Evolutionary conservation across 1,284 basidiomycete genomes (phyloP).

Genomic region (Afroboletus lepidellus): DNA sequence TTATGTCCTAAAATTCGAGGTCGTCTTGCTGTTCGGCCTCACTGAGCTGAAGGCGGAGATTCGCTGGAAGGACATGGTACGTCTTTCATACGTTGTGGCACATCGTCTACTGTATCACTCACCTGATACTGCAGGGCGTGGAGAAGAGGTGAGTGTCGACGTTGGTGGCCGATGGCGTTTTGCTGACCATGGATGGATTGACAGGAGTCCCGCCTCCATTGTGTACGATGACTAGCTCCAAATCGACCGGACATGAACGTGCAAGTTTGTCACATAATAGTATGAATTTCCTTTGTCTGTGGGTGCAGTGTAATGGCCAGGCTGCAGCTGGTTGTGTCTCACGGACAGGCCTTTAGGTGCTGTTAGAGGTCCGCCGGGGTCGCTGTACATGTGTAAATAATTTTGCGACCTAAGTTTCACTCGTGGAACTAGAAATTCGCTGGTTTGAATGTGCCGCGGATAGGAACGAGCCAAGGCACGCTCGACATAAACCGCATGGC

Average conservation of each 20-base stretch:
- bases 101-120: neutral
- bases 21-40: conserved; percentile 18
- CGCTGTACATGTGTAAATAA: too few relatives aligned
- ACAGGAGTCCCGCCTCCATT: conserved; percentile 38
- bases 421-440: too few relatives aligned
- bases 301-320: too few relatives aligned
- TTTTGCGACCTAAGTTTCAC: too few relatives aligned
- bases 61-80: conserved; percentile 16
- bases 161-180: neutral
- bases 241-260: too few relatives aligned
- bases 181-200: neutral
- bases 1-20: conserved; percentile 5
- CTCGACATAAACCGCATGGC: neutral
- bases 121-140: conserved; percentile 19
- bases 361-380: too few relatives aligned
- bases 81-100: neutral
- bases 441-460: too few relatives aligned
- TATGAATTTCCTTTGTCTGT: too few relatives aligned
- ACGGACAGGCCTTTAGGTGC: too few relatives aligned
- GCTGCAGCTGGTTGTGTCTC: too few relatives aligned
- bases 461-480: too few relatives aligned
- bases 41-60: conserved; percentile 19
- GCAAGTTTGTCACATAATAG: too few relatives aligned
- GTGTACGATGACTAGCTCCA: conserved; percentile 35
- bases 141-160: conserved; percentile 27